Base-by-base conservation (phyloP, 2,329 filamentous ascomycete genomes). In the Fusarium cicatricum region DNA sequence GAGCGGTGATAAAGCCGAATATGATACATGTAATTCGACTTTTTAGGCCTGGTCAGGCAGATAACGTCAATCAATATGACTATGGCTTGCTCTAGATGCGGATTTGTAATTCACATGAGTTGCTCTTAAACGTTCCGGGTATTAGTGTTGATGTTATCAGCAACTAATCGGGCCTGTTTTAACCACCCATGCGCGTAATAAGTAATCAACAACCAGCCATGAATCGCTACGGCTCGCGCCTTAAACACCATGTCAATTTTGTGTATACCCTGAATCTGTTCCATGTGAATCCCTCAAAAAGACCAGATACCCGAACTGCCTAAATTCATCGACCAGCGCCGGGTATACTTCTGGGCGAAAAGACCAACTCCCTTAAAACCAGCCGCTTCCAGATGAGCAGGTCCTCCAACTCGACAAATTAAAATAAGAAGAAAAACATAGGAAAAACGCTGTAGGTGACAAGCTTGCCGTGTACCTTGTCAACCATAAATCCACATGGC, bases 391-490 rank as follows among this genome's bases (percentile, higher is more conserved):
- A 19, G 19, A 34, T 11, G 17, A 37, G 2, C 10, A 32, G 8
- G 10, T 10, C 3, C 33, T 38, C 38, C 40, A 47, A 42, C 26
- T 36, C 38, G 17, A 15, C 8, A 23, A 31, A 21, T 14, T 36
- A 50, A 28, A 50, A 40, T 36, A 42, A n/a, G n/a, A 50, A 23
- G 33, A 33, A 10, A 8, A 40, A 41, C 23, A 55, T 44, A 53
- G 14, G 36, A 33, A 50, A 46, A 26, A 31, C 40, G 42, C 6
- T 36, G n/a, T n/a, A 31, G 14, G 17, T 38, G 29, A 28, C 47
- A 52, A 64, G 52, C 51, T 28, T 53, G 41, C 58, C 56, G 55
- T 46, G 33, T 52, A 11, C 44, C 40, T 54, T 42, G 52, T 17
- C 39, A 40, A 32, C 17, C 23, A 28, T 40, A 34, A 41, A 36